phyloP scores from a whole-genome alignment of 176 grass and related monocot genomes.

The Avena sativa region DNA sequence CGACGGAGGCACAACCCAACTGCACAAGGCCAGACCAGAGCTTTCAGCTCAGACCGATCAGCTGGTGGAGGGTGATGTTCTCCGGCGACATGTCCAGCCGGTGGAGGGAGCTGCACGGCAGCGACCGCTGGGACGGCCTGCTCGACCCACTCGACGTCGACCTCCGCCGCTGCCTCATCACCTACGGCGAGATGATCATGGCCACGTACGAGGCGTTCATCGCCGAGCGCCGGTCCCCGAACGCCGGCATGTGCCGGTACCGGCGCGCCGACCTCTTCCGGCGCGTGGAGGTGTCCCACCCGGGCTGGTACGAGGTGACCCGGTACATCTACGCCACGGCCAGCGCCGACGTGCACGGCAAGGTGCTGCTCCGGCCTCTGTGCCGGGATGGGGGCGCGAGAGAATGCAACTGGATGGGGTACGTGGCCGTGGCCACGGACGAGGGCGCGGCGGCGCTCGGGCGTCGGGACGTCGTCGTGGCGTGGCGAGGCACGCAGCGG shows the following conservation, averaged over 20 bases:
- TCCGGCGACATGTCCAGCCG: conserved; percentile 50
- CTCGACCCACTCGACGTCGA: conserved; percentile 62
- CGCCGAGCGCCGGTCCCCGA: conserved; percentile 63
- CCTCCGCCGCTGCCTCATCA: conserved; percentile 71
- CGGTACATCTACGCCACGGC: conserved; percentile 84
- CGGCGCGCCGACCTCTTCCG: conserved; percentile 57
- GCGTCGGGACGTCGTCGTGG: conserved; percentile 74
- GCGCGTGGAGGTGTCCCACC: conserved; percentile 55
- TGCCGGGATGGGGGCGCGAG: conserved; percentile 41
- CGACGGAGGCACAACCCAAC: conserved; percentile 10
- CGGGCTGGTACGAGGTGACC: conserved; percentile 58
- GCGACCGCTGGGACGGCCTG: conserved; percentile 63
- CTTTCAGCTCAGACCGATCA: background rate
- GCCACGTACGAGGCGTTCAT: conserved; percentile 74
- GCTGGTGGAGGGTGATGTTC: background rate
- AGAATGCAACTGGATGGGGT: conserved; percentile 87
- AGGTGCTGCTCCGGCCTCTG: conserved; percentile 54
- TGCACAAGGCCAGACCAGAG: background rate
- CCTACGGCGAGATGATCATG: conserved; percentile 73
- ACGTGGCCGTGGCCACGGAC: conserved; percentile 82
- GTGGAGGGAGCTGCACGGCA: conserved; percentile 79
- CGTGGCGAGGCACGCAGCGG: conserved; percentile 79
- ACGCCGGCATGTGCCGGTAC: conserved; percentile 66
- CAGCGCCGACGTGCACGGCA: conserved; percentile 51
- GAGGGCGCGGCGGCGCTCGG: conserved; percentile 71